Conservation (phyloP, 805 yeast species). For the Isabelozyma gotoi region DNA sequence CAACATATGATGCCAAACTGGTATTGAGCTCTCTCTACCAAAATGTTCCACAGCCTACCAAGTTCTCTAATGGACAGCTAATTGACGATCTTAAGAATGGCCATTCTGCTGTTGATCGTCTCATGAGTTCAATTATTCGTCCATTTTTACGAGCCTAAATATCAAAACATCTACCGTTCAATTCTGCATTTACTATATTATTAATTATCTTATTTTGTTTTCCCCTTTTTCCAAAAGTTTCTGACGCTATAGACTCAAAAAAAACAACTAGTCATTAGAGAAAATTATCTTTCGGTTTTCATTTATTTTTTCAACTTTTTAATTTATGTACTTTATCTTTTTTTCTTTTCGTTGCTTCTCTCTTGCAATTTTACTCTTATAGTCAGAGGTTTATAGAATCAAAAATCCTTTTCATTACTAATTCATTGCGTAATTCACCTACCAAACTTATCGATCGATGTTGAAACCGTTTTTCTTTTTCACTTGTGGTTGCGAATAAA, state of each 20-base stretch:
- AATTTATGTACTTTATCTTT: neutral
- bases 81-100: slow-evolving; percentile 1
- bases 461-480: neutral
- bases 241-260: no score
- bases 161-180: neutral
- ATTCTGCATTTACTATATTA: neutral
- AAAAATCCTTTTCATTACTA: neutral
- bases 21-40: neutral
- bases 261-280: no score
- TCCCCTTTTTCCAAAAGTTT: no score
- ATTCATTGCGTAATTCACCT: no score
- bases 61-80: neutral
- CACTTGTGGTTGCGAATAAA: neutral
- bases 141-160: neutral
- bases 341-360: neutral
- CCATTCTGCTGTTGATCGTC: neutral
- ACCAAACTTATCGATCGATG: no score
- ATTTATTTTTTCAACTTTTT: neutral
- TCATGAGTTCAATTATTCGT: neutral
- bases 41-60: slow-evolving; percentile 1
- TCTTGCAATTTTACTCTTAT: no score
- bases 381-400: neutral
- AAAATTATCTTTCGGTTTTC: no score
- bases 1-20: neutral
- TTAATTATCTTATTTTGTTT: neutral